Conservation (phyloP, 768 basidiomycete species). For the Psilocybe cyanescens region DNA sequence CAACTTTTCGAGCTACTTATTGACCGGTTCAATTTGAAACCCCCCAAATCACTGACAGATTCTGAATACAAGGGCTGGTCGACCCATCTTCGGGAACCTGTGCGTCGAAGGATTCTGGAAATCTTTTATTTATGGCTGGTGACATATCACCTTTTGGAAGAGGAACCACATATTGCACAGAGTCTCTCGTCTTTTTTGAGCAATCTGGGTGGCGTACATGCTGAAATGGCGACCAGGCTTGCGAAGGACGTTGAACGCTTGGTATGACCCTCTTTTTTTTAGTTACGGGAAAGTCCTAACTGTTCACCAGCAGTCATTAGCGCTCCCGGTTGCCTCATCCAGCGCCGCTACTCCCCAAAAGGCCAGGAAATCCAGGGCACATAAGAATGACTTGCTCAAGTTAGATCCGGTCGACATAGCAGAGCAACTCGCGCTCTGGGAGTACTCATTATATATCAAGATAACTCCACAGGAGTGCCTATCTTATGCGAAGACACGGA, state of each 20-base stretch:
- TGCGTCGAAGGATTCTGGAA: slow-evolving; percentile 63
- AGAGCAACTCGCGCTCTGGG: slow-evolving; percentile 80
- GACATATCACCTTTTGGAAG: slow-evolving; percentile 61
- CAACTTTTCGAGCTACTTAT: slow-evolving; percentile 71
- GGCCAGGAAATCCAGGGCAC: slow-evolving; percentile 49
- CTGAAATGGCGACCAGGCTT: slow-evolving; percentile 50
- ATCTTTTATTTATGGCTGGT: slow-evolving; percentile 66
- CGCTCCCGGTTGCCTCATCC: slow-evolving; percentile 28
- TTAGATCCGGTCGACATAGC: slow-evolving; percentile 74
- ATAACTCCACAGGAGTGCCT: slow-evolving; percentile 80
- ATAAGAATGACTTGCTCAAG: slow-evolving; percentile 64
- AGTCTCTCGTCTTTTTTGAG: slow-evolving; percentile 60
- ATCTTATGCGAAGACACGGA: slow-evolving; percentile 52
- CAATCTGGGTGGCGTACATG: slow-evolving; percentile 44
- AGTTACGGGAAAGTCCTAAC: background rate
- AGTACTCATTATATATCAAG: slow-evolving; percentile 69
- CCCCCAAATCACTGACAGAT: slow-evolving; percentile 50
- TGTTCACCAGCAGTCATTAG: slow-evolving; percentile 42
- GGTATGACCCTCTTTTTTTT: slow-evolving; percentile 37
- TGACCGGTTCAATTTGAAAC: slow-evolving; percentile 60
- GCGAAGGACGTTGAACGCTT: slow-evolving; percentile 56
- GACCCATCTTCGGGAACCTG: slow-evolving; percentile 59
- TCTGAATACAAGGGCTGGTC: slow-evolving; percentile 70
- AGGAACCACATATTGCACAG: slow-evolving; percentile 64
- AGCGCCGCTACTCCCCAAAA: slow-evolving; percentile 34